Conservation (phyloP, 2,329 filamentous ascomycete species). For the Tricladium varicosporioides region DNA sequence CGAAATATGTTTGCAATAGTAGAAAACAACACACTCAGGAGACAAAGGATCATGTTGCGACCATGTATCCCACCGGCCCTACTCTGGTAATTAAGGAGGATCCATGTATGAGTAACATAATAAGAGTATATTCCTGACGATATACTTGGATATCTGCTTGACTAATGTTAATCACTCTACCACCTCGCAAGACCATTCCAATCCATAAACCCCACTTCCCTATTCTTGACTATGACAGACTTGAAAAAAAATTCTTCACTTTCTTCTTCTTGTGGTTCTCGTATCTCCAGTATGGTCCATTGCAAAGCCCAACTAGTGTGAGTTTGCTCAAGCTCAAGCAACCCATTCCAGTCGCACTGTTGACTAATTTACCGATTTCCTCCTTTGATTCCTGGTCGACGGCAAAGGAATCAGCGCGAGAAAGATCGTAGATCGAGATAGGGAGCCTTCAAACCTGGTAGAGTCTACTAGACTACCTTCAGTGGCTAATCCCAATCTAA, state of each 20-base stretch:
- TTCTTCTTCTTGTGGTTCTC: not conserved
- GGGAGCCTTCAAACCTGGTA: constrained; percentile 10
- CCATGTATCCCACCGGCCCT: too few relatives aligned
- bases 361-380: not conserved
- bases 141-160: too few relatives aligned
- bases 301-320: constrained; percentile 10
- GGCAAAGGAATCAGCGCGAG: not conserved
- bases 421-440: constrained; percentile 11
- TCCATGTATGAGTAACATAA: too few relatives aligned
- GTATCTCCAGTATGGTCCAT: not conserved
- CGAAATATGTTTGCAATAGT: too few relatives aligned
- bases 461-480: constrained; percentile 9
- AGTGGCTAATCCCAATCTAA: constrained; percentile 11
- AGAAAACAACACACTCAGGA: too few relatives aligned
- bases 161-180: too few relatives aligned
- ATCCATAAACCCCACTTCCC: not conserved
- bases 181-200: not conserved
- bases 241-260: constrained; percentile 3
- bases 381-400: not conserved
- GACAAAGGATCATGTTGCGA: too few relatives aligned
- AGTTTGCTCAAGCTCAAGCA: constrained; percentile 11
- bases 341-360: constrained; percentile 7
- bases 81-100: too few relatives aligned
- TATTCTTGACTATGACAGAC: not conserved
- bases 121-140: too few relatives aligned